A percentile compares a stretch with the other conserved stretches of the same genome.
phyloP scores from a whole-genome alignment of 2,329 filamentous ascomycete species.

The Fusarium nodosum region DNA sequence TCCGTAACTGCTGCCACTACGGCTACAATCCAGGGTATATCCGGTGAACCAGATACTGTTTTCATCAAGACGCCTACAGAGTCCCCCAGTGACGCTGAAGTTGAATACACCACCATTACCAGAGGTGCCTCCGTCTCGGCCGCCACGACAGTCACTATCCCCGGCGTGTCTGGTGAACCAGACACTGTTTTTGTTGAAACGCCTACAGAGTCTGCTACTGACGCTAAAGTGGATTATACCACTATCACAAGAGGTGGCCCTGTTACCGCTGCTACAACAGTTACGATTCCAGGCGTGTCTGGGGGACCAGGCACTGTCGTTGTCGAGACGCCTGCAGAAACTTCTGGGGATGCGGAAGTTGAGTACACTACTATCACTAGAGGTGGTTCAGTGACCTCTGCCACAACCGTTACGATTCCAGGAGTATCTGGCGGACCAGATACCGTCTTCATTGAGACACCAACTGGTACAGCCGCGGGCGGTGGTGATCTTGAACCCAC shows the following conservation, averaged over 20 bases:
- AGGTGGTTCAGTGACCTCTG: neutral
- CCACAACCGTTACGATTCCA: neutral
- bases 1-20: constrained; percentile 2
- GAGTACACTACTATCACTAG: neutral
- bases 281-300: neutral
- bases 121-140: constrained; percentile 12
- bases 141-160: neutral
- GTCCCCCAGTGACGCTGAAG: no score
- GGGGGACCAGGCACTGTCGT: neutral
- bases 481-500: neutral
- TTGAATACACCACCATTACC: neutral
- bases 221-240: no score
- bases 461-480: accelerated
- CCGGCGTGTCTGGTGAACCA: neutral
- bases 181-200: constrained; percentile 7
- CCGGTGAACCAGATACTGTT: constrained; percentile 12
- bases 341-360: accelerated
- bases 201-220: neutral
- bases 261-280: neutral
- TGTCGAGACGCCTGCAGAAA: neutral
- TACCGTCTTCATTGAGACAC: neutral
- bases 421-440: neutral
- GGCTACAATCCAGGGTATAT: neutral
- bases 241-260: neutral
- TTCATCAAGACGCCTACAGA: constrained; percentile 3